Base-by-base conservation (phyloP, 768 basidiomycete species). In the Rhodotorula diobovata region DNA sequence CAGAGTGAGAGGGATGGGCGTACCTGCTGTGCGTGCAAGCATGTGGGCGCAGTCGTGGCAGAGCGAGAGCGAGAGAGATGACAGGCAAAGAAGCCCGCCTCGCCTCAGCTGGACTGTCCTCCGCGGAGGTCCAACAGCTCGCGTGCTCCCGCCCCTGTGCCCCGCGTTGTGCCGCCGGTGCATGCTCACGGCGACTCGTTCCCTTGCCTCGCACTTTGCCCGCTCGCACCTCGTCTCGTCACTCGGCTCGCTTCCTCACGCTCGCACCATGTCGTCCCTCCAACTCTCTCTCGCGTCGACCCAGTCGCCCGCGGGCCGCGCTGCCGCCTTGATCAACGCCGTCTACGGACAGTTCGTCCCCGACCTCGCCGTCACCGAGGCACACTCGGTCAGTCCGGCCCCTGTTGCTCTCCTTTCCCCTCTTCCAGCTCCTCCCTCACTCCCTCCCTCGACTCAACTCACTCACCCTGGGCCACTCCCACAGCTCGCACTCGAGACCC, bases 331-430 rank as follows among this genome's bases (percentile, higher is more conserved):
- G 37, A n/a, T 71, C 74, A 60, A 64, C 53, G 64, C 57, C 46
- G 61, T 72, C 43, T 72, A 75, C 61, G 71, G 71, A 20, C 74
- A 72, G 66, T 61, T 34, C 59, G 59, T 75, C 7, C 68, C 61
- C 14, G 58, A 64, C 23, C 54, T 75, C 14, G 58, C 65, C 39
- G 62, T 72, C 54, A 2, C 39, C 11, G 30, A 63, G 7, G 74
- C 58, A 15, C 68, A 69, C 58, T 53, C 61, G 68, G 74, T 75
- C 23, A 18, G 74, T 21, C 10, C 23, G 18, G 7, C 39, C 37
- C 37, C 55, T 45, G 51, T 23, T 16, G 21, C 25, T 32, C 28
- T 32, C 56, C n/a, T n/a, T n/a, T n/a, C n/a, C n/a, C 23, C 46
- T 15, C 23, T 4, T 46, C n/a, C 28, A 11, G 14, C 28, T 8